Evolutionary conservation across 2,329 filamentous ascomycete genomes (phyloP), one percentile per base, ranked within the genome.

Genomic region (Penicillium corylophilum): DNA sequence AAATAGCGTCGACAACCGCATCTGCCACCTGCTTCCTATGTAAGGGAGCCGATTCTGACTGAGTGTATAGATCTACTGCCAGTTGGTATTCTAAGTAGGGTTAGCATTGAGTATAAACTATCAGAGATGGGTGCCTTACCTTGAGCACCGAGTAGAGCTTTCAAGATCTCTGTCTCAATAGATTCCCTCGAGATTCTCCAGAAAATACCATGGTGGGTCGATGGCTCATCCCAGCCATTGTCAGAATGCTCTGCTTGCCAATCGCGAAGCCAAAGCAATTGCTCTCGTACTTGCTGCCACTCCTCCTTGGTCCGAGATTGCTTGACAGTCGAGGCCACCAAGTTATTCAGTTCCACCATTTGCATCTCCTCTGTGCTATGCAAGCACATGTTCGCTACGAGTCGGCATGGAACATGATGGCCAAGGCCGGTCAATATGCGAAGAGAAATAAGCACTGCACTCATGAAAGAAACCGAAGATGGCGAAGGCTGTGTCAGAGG

Each of bases 211-310:
- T 70, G 68, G 24, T 75, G 77, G 29, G 66, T 61, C 20, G 68
- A 59, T 31, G 63, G 67, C 42, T 65, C 53, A 20, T 64, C 54
- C 44, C 56, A 53, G 16, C 45, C 65, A 13, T 57, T 46, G 5
- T 57, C 47, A 16, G 53, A 50, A 15, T 48, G 40, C 20, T 61
- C 56, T 41, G 72, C 71, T 22, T 77, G 78, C 84, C 84, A 86
- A 56, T 79, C 76, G 71, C 79, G 82, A 6, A 86, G 73, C 83
- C 83, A 86, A 7, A 84, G 68, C 12, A 87, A 58, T 56, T 79
- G 77, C 7, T 71, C 65, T 44, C 82, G 74, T 18, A 77, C 73
- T 8, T 64, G 64, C 31, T 59, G 64, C 82, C 81, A 84, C 48
- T 77, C 69, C 26, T 76, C 70, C 12, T 74, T 74, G 48, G 77